Conservation (phyloP, 768 basidiomycete genomes). For the Trametes maxima region DNA sequence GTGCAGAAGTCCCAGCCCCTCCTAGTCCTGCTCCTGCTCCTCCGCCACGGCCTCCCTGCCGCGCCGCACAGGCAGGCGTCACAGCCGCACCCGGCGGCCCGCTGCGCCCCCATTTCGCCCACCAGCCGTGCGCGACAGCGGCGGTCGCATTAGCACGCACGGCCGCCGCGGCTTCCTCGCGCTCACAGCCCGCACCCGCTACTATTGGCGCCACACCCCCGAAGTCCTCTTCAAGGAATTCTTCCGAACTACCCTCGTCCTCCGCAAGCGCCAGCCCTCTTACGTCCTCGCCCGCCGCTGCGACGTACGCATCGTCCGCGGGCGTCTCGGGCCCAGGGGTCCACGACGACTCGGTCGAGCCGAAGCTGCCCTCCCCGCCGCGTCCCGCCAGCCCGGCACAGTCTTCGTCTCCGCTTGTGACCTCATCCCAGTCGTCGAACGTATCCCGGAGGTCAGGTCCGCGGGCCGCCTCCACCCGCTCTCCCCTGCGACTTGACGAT, state of each 20-base stretch:
- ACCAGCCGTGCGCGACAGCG: constrained; percentile 50
- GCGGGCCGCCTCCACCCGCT: constrained; percentile 9
- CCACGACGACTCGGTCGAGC: constrained; percentile 37
- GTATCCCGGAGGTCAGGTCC: constrained; percentile 48
- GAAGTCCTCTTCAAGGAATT: constrained; percentile 13
- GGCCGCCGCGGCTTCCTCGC: constrained; percentile 24
- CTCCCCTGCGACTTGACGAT: background rate
- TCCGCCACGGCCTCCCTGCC: background rate
- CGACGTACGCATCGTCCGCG: constrained; percentile 21
- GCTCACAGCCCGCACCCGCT: constrained; percentile 7
- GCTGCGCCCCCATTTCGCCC: constrained; percentile 50
- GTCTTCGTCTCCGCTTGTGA: constrained; percentile 49
- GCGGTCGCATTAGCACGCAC: constrained; percentile 35
- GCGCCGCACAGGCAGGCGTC: background rate
- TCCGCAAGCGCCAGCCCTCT: background rate
- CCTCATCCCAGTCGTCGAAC: constrained; percentile 47
- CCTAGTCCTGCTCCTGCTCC: background rate
- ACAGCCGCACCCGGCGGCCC: background rate
- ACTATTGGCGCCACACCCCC: background rate
- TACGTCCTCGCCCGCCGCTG: constrained; percentile 26
- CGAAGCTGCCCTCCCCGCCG: constrained; percentile 14
- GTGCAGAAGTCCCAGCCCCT: background rate
- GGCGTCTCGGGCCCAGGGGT: constrained; percentile 36
- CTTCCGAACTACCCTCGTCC: constrained; percentile 18
- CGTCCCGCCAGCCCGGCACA: constrained; percentile 35